These are phyloP conservation scores for Teunomyces pallodes DNA, from an alignment of 805 yeast species.

Conservation along the genomic window DNA sequence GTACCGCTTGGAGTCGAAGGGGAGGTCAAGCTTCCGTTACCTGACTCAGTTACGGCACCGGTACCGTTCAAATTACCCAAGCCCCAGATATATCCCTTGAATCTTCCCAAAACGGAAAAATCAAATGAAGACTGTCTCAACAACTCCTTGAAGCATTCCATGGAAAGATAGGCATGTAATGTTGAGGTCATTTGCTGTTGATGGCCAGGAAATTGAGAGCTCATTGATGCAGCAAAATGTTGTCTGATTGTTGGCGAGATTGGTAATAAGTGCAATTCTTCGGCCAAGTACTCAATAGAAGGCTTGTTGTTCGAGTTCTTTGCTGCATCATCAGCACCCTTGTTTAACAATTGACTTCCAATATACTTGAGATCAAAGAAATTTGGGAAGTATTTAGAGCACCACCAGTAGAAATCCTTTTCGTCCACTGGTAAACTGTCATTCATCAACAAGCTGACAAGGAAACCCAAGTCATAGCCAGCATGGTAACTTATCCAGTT, in stretches of 20 bases:
- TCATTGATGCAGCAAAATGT: slow-evolving; percentile 16
- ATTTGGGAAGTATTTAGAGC: slow-evolving; percentile 72
- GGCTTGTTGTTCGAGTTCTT: slow-evolving; percentile 30
- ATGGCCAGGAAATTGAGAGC: slow-evolving; percentile 17
- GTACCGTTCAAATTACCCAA: slow-evolving; percentile 28
- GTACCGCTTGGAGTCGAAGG: slow-evolving; percentile 26
- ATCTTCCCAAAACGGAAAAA: slow-evolving; percentile 26
- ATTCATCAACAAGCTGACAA: slow-evolving; percentile 73
- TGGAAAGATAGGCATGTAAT: slow-evolving; percentile 61
- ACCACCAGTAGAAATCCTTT: slow-evolving; percentile 71
- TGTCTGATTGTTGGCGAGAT: slow-evolving; percentile 49
- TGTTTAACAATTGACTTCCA: slow-evolving; percentile 36
- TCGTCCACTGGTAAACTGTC: slow-evolving; percentile 76
- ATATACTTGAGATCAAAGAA: slow-evolving; percentile 75
- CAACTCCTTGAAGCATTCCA: slow-evolving; percentile 64
- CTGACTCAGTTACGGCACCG: slow-evolving; percentile 2
- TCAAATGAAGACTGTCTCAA: slow-evolving; percentile 27
- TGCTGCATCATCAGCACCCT: slow-evolving; percentile 11
- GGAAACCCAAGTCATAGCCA: slow-evolving; percentile 93
- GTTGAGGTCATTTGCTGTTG: slow-evolving; percentile 44
- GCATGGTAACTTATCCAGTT: slow-evolving; percentile 91
- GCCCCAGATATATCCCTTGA: slow-evolving; percentile 55
- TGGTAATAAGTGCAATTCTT: slow-evolving; percentile 62
- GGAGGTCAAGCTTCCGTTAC: slow-evolving; percentile 6
- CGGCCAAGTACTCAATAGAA: slow-evolving; percentile 63